phyloP scores from a whole-genome alignment of 1,284 basidiomycete species.

The Earliella scabrosa region DNA sequence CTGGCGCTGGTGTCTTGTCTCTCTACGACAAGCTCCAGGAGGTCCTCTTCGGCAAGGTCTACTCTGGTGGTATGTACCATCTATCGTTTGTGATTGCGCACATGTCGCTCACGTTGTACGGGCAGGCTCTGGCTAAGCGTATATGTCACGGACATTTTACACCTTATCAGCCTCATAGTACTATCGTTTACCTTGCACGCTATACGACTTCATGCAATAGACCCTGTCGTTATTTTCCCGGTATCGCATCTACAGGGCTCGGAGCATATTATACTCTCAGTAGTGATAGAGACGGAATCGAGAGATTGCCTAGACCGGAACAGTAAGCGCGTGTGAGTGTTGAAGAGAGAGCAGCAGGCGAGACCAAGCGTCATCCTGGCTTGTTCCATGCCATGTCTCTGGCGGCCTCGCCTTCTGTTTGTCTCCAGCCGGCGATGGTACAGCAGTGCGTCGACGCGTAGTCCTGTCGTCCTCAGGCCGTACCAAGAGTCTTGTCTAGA shows the following conservation, averaged over 20 bases:
- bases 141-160: slow-evolving; percentile 31
- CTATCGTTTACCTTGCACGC: slow-evolving; percentile 36
- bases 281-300: slow-evolving; percentile 27
- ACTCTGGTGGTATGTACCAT: slow-evolving; percentile 67
- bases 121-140: slow-evolving; percentile 53
- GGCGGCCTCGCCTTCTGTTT: slow-evolving; percentile 1
- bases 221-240: slow-evolving; percentile 37
- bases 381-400: slow-evolving; percentile 28
- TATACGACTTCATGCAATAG: slow-evolving; percentile 39
- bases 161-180: slow-evolving; percentile 37
- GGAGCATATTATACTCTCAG: slow-evolving; percentile 26
- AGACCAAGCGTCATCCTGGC: neutral
- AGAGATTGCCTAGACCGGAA: slow-evolving; percentile 25
- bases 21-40: slow-evolving; percentile 94
- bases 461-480: slow-evolving; percentile 63
- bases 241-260: slow-evolving; percentile 23
- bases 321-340: slow-evolving; percentile 1
- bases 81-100: neutral
- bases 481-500: slow-evolving; percentile 90
- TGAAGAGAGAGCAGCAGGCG: neutral
- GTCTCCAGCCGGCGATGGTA: slow-evolving; percentile 16
- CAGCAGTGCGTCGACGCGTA: slow-evolving; percentile 6
- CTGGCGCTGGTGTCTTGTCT: slow-evolving; percentile 96
- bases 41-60: slow-evolving; percentile 94
- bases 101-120: neutral